Evolutionary conservation across 2,329 filamentous ascomycete genomes (phyloP).

Genomic region (Purpureocillium takamizusanense): DNA sequence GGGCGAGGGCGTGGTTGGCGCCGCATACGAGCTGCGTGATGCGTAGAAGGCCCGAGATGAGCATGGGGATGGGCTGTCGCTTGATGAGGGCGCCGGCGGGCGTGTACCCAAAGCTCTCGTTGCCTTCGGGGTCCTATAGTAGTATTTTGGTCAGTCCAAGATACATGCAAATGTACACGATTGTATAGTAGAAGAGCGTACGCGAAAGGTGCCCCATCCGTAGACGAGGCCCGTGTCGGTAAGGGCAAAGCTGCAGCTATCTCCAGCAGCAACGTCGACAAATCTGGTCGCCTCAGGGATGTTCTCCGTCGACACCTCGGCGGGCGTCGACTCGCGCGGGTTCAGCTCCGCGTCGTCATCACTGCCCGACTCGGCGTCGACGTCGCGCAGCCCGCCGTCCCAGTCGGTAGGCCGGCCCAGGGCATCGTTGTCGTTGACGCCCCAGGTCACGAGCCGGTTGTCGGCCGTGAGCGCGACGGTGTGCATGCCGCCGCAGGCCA

Average conservation of each 20-base stretch:
- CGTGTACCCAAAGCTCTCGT: conserved; percentile 42
- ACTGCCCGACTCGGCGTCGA: conserved; percentile 28
- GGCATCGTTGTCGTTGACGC: conserved; percentile 71
- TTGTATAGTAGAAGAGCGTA: no score
- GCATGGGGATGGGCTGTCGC: conserved; percentile 33
- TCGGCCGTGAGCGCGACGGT: conserved; percentile 66
- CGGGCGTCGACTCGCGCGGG: conserved; percentile 55
- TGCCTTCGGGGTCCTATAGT: conserved; percentile 18
- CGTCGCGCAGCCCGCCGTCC: conserved; percentile 45
- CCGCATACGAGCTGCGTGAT: conserved; percentile 51
- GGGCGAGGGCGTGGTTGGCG: conserved; percentile 55
- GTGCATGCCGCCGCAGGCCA: conserved; percentile 79
- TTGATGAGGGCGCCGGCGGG: conserved; percentile 25
- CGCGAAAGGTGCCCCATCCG: conserved; percentile 68
- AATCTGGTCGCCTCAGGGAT: conserved; percentile 47
- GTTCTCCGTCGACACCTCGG: conserved; percentile 41
- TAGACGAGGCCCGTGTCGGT: conserved; percentile 63
- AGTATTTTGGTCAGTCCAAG: neutral
- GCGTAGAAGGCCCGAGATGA: conserved; percentile 46
- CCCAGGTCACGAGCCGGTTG: conserved; percentile 75
- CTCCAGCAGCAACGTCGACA: conserved; percentile 51
- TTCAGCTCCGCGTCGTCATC: conserved; percentile 47
- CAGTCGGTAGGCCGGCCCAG: conserved; percentile 60
- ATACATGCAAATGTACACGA: no score
- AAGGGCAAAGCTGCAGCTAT: conserved; percentile 61